Percentiles rank a stretch among this genome's conserved stretches.
Conservation (phyloP, 192 early-diverging fungal genomes). For the Podila minutissima region DNA sequence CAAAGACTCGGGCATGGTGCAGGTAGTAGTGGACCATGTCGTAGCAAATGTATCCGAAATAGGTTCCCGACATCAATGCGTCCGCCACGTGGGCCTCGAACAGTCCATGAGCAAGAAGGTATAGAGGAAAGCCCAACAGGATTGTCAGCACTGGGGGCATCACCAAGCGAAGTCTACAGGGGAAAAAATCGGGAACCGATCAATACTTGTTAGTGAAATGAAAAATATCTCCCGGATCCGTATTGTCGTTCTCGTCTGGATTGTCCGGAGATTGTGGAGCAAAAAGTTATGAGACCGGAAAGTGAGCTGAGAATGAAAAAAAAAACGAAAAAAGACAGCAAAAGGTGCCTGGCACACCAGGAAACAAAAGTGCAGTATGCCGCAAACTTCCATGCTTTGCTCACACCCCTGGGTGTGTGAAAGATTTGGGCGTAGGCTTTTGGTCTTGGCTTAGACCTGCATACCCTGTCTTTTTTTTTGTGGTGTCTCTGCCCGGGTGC, state of each 20-base stretch:
- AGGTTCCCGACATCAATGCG: slow-evolving; percentile 77
- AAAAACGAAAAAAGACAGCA: too few relatives aligned
- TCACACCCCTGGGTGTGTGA: too few relatives aligned
- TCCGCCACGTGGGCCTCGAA: slow-evolving; percentile 69
- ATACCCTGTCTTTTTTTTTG: not conserved
- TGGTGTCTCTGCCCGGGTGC: not conserved
- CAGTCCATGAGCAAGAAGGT: slow-evolving; percentile 60
- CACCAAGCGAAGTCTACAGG: slow-evolving; percentile 80
- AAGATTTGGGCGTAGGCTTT: too few relatives aligned
- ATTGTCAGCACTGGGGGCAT: slow-evolving; percentile 92
- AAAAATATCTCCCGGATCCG: too few relatives aligned
- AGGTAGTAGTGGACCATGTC: slow-evolving; percentile 94
- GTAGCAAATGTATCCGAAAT: slow-evolving; percentile 86
- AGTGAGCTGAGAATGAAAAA: too few relatives aligned
- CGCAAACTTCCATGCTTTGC: too few relatives aligned
- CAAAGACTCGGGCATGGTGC: slow-evolving; percentile 84
- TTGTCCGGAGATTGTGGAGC: too few relatives aligned
- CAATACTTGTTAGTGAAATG: not conserved
- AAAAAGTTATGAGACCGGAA: too few relatives aligned
- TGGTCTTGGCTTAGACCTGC: too few relatives aligned
- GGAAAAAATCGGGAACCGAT: not conserved
- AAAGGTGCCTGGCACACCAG: too few relatives aligned
- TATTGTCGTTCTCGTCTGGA: too few relatives aligned
- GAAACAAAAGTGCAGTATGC: too few relatives aligned
- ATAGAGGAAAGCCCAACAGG: slow-evolving; percentile 68